Conservation (phyloP, 305 asterid species). For the Fraxinus latifolia region DNA sequence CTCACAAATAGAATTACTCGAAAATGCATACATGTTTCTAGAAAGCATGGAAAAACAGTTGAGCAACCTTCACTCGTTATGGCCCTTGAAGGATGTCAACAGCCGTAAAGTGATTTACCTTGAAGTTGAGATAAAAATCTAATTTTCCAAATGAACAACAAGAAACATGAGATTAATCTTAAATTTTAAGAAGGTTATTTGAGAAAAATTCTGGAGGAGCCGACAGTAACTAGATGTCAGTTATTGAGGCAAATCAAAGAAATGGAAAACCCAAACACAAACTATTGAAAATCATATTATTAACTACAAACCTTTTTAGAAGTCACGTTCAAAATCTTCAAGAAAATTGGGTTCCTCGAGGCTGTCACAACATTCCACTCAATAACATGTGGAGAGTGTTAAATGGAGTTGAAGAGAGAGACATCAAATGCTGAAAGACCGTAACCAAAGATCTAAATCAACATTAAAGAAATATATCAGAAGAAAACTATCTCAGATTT, state of each 20-base stretch:
- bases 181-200: not conserved
- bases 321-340: slow-evolving; percentile 14
- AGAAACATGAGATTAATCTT: not conserved
- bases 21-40: not conserved
- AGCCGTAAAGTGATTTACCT: not conserved
- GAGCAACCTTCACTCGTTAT: not conserved
- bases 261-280: not conserved
- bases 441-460: slow-evolving; percentile 48
- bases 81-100: not conserved
- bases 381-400: slow-evolving; percentile 39
- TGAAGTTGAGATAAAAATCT: not conserved
- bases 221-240: not conserved
- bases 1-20: not conserved
- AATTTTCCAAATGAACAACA: not conserved
- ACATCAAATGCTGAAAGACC: slow-evolving; percentile 35
- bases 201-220: not conserved
- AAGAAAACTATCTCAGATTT: not conserved
- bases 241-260: not conserved
- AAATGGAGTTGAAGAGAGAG: slow-evolving; percentile 39
- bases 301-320: not conserved
- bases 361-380: not conserved
- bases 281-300: not conserved
- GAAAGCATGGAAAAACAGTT: not conserved
- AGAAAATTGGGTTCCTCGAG: not conserved
- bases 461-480: not conserved